Conservation (phyloP, 345 rosid genomes). For the Acer saccharum region DNA sequence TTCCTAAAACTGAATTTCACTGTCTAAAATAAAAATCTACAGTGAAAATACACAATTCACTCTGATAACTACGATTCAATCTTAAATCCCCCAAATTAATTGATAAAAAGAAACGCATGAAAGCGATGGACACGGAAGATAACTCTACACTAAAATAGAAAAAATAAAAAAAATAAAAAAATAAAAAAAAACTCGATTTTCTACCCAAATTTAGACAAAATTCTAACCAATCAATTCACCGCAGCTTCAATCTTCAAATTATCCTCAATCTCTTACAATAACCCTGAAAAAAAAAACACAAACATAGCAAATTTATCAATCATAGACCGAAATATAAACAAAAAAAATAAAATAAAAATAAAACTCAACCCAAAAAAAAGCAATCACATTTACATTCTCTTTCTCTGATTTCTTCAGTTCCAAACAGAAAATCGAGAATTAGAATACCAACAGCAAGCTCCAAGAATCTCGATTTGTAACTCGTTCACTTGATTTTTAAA, state of each 20-base stretch:
- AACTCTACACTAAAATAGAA: neutral
- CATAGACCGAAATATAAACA: neutral
- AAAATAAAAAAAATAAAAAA: no score
- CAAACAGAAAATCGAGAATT: neutral
- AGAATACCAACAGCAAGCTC: slow-evolving; percentile 4
- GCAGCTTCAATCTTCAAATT: neutral
- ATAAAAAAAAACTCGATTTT: neutral
- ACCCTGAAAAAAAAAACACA: neutral
- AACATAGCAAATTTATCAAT: neutral
- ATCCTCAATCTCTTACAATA: neutral
- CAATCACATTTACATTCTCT: neutral
- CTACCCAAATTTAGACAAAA: neutral
- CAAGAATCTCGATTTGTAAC: neutral
- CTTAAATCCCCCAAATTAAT: neutral
- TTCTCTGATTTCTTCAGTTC: neutral
- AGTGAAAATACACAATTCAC: neutral
- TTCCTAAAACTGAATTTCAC: neutral
- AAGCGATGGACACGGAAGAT: neutral
- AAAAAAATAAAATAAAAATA: neutral
- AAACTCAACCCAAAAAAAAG: neutral
- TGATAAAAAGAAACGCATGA: neutral
- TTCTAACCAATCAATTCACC: neutral
- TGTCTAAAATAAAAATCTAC: neutral
- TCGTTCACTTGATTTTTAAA: neutral
- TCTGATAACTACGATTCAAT: neutral